Evolutionary conservation across 106 monocot genomes (phyloP).

Genomic region (Dioscorea zingiberensis): DNA sequence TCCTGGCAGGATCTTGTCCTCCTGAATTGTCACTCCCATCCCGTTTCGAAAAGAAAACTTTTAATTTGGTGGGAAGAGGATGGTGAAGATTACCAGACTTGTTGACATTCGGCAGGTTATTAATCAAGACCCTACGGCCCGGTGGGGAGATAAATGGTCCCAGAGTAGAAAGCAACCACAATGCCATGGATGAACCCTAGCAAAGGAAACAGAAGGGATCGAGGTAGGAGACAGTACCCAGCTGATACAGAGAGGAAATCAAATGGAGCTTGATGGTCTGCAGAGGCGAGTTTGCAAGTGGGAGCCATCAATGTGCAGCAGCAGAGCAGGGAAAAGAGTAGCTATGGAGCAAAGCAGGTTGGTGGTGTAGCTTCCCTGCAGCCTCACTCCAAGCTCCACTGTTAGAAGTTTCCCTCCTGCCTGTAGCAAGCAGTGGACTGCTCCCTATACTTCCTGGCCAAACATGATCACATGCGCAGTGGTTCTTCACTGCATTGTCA

Average conservation of each 20-base stretch:
- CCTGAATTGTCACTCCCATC: not conserved
- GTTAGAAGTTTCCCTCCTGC: slow-evolving; percentile 59
- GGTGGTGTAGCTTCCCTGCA: not conserved
- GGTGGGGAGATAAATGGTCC: too few species aligned
- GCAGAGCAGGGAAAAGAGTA: slow-evolving; percentile 9
- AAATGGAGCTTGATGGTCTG: slow-evolving; percentile 12
- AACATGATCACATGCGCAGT: slow-evolving; percentile 99
- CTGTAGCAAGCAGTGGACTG: slow-evolving; percentile 56
- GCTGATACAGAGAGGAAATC: slow-evolving; percentile 20
- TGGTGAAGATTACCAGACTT: too few species aligned
- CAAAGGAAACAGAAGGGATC: too few species aligned
- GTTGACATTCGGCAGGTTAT: too few species aligned
- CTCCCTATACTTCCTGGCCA: slow-evolving; percentile 87
- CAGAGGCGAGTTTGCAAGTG: not conserved
- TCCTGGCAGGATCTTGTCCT: not conserved
- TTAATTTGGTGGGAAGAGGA: not conserved
- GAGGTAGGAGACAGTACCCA: too few species aligned
- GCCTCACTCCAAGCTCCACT: slow-evolving; percentile 22
- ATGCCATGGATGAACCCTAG: too few species aligned
- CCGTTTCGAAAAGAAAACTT: slow-evolving; percentile 7
- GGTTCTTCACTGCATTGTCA: slow-evolving; percentile 91
- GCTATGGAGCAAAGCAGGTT: not conserved
- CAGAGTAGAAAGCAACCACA: too few species aligned
- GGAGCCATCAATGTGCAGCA: slow-evolving; percentile 2
- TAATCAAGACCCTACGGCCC: too few species aligned